Evolutionary conservation across 345 rosid species (phyloP), one percentile per base, ranked within the genome.

Genomic region (Lenwebbia sp.): DNA sequence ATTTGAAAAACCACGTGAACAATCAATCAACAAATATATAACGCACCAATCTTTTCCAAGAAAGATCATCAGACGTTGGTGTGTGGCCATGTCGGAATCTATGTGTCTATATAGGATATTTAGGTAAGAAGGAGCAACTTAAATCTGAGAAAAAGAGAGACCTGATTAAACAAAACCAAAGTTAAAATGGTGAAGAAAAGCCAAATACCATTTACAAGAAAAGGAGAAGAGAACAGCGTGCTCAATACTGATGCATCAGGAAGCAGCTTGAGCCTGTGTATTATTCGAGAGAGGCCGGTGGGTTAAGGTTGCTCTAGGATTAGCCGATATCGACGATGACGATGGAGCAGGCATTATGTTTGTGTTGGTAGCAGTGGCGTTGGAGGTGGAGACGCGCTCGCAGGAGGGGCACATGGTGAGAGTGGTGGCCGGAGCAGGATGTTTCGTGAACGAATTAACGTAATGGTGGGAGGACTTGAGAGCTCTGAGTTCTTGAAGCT

Each of bases 401-500:
- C 87, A 86, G 74, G 87, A 86, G 50, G 87, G 87, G 84, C 87
- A 86, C 84, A 86, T 86, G 37, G 87, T 54, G 56, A 86, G 84
- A 7, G 87, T 78, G 55, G 87, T 86, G 84, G 87, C 87, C 15
- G 87, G 87, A 70, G 40, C 25, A 0, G 83, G 84, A 26, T 78
- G 84, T 50, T 40, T 54, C 26, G 22, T 40, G 82, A 78, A 55
- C 23, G 87, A 65, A 41, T 60, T 56, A 5, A 47, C 83, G 21
- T 83, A 30, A 52, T 78, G 84, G 33, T 54, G 65, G 44, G 88
- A 13, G n/a, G 87, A 53, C 55, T 84, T 81, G 75, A 84, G 85
- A 14, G 75, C 82, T 65, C 89, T 57, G 23, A 87, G 85, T 76
- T 95, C 98, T 84, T 90, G 95, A 88, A 97, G 91, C 82, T 97